phyloP scores from a whole-genome alignment of 2,329 filamentous ascomycete species.

The Capronia coronata region DNA sequence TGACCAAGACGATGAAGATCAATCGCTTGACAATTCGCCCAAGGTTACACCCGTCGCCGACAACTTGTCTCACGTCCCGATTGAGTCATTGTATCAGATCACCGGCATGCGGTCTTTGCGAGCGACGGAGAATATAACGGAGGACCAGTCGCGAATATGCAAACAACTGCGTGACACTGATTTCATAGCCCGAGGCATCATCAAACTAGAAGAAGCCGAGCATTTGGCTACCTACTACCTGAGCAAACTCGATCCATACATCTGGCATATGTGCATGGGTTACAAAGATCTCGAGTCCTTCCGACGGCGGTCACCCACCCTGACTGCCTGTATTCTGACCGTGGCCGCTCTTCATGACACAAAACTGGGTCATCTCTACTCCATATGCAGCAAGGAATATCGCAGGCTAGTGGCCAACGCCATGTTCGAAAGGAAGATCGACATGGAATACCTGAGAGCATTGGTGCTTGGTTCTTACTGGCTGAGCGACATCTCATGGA shows the following conservation, averaged over 20 bases:
- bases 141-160: conserved; percentile 29
- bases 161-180: conserved; percentile 40
- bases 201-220: conserved; percentile 41
- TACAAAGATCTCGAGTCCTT: conserved; percentile 44
- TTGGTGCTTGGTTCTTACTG: conserved; percentile 52
- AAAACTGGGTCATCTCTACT: conserved; percentile 30
- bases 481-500: conserved; percentile 49
- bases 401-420: conserved; percentile 47
- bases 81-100: conserved; percentile 35
- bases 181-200: conserved; percentile 46
- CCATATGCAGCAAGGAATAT: conserved; percentile 46
- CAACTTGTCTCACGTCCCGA: conserved; percentile 33
- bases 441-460: conserved; percentile 47
- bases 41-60: conserved; percentile 28
- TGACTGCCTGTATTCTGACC: conserved; percentile 45
- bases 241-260: conserved; percentile 42
- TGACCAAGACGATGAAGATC: conserved; percentile 41
- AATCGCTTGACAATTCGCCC: conserved; percentile 37
- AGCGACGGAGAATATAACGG: conserved; percentile 30
- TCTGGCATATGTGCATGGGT: conserved; percentile 43
- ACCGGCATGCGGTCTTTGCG: conserved; percentile 31
- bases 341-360: conserved; percentile 46
- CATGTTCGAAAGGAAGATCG: conserved; percentile 48
- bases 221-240: conserved; percentile 39
- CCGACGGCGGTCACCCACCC: conserved; percentile 44